These are phyloP conservation scores for Smallanthus sonchifolius DNA, from an alignment of 129 eudicot genomes.

Conservation along the genomic window DNA sequence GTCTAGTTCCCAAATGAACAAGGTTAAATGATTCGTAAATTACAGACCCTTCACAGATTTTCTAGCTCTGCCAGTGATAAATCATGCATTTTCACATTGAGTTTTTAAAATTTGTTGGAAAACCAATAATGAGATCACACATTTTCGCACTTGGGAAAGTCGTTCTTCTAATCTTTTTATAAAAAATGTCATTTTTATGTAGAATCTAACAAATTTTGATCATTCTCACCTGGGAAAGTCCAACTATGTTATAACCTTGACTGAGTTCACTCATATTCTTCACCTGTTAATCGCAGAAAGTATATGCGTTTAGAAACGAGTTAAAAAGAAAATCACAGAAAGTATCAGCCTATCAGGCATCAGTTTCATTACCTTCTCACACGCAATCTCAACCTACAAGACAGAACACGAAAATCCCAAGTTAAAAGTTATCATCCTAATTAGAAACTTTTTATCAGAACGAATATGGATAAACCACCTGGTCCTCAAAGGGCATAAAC, in stretches of 20 bases:
- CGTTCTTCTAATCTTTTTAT: background rate
- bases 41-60: background rate
- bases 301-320: background rate
- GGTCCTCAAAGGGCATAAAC: constrained; percentile 78
- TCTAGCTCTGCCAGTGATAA: background rate
- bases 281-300: constrained; percentile 50
- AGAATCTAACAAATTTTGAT: background rate
- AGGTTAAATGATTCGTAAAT: background rate
- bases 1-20: background rate
- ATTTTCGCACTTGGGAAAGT: background rate
- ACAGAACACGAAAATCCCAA: constrained; percentile 9
- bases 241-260: constrained; percentile 81
- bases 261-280: constrained; percentile 79
- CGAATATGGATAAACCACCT: constrained; percentile 35
- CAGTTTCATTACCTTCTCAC: constrained; percentile 70
- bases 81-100: background rate
- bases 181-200: constrained; percentile 2
- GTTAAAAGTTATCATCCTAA: constrained; percentile 4
- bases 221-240: constrained; percentile 82
- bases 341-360: background rate
- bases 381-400: constrained; percentile 67
- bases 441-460: background rate
- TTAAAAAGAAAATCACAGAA: background rate
- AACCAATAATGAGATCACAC: background rate
- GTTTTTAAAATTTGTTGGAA: background rate